Conservation (phyloP, 768 basidiomycete genomes). For the Leccinellum albellum region DNA sequence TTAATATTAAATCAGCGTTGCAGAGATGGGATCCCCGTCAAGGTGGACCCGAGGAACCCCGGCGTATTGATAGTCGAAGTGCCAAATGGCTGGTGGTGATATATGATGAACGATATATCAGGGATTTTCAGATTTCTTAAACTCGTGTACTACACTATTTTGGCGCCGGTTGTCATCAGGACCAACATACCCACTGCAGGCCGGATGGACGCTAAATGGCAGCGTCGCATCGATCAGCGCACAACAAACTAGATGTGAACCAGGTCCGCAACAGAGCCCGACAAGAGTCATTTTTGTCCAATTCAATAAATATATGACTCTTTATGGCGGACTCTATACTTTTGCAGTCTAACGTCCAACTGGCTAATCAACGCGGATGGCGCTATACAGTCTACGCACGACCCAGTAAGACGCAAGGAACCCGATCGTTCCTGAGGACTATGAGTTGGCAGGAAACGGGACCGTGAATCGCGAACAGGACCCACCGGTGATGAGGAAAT, state of each 20-base stretch:
- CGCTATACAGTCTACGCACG: conserved; percentile 76
- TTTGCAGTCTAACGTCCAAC: neutral
- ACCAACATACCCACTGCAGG: no score
- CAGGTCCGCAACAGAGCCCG: neutral
- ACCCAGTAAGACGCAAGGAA: conserved; percentile 91
- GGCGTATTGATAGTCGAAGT: conserved; percentile 77
- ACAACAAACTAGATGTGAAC: neutral
- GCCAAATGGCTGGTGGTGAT: neutral
- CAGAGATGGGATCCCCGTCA: conserved; percentile 68
- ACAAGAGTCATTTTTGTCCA: conserved; percentile 4
- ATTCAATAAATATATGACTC: conserved; percentile 12
- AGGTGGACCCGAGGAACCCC: conserved; percentile 73
- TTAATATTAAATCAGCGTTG: neutral
- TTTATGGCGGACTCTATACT: no score
- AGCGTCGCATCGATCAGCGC: neutral
- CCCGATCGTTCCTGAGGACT: conserved; percentile 75
- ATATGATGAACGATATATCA: neutral
- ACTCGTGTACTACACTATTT: neutral
- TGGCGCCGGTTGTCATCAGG: neutral
- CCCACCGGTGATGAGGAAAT: conserved; percentile 84
- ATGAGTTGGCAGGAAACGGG: neutral
- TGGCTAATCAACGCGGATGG: conserved; percentile 69
- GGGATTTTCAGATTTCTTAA: neutral
- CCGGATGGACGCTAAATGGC: no score
- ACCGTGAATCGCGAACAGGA: neutral